Percentiles rank a stretch among this genome's conserved stretches.
Evolutionary conservation across 345 rosid species (phyloP).

Genomic region (Brassica incana): DNA sequence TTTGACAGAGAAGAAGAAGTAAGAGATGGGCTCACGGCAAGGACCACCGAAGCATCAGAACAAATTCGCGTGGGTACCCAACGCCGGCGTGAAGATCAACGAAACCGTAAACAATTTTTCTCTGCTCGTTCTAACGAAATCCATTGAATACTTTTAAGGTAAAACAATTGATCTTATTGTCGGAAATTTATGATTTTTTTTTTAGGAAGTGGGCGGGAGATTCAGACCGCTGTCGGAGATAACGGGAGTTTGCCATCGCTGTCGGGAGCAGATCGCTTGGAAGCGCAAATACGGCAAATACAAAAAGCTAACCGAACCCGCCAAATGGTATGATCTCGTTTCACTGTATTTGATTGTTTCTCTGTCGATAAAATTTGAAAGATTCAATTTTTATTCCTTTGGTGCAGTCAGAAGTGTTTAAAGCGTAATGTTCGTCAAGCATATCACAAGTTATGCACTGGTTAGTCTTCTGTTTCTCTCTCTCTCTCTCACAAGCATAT

Average conservation of each 20-base stretch:
- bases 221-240: constrained; percentile 69
- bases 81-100: constrained; percentile 81
- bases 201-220: constrained; percentile 54
- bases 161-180: background rate
- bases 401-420: constrained; percentile 42
- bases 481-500: background rate
- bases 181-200: background rate
- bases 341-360: background rate
- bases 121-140: background rate
- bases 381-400: background rate
- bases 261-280: constrained; percentile 94
- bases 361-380: background rate
- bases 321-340: constrained; percentile 63
- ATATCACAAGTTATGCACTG: constrained; percentile 83
- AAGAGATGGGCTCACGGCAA: constrained; percentile 58
- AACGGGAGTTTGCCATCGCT: constrained; percentile 83
- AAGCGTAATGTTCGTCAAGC: constrained; percentile 97
- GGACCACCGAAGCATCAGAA: constrained; percentile 95
- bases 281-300: constrained; percentile 93
- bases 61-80: constrained; percentile 81
- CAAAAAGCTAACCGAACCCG: constrained; percentile 70
- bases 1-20: background rate
- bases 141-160: background rate
- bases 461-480: constrained; percentile 50
- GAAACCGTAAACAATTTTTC: constrained; percentile 53